These are phyloP conservation scores for Zoysia pacifica DNA, from an alignment of 176 grass and related monocot species.

Conservation along the genomic window DNA sequence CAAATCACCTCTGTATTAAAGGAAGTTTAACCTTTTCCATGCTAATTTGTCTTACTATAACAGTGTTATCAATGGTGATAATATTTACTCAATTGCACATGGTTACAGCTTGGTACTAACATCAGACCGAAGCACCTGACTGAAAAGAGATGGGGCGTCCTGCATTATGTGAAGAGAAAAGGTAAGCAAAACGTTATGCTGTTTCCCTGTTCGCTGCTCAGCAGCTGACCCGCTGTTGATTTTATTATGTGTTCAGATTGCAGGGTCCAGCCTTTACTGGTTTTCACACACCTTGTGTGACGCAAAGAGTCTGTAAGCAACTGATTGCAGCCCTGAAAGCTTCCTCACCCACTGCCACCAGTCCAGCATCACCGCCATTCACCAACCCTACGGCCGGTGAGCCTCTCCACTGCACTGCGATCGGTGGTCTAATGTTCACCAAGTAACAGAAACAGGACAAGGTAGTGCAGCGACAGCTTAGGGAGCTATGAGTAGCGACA, in stretches of 20 bases:
- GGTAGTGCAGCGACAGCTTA: slow-evolving; percentile 41
- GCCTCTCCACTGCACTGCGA: slow-evolving; percentile 39
- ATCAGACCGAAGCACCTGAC: background rate
- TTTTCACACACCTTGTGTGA: slow-evolving; percentile 28
- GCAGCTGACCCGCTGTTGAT: slow-evolving; percentile 34
- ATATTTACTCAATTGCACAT: background rate
- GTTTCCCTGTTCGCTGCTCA: slow-evolving; percentile 37
- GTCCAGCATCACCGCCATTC: slow-evolving; percentile 44
- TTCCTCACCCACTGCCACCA: slow-evolving; percentile 40
- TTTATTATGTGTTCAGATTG: slow-evolving; percentile 46
- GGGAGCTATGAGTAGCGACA: slow-evolving; percentile 30
- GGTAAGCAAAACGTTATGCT: slow-evolving; percentile 23
- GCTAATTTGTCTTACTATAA: background rate
- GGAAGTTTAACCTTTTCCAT: background rate
- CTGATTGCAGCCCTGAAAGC: slow-evolving; percentile 49
- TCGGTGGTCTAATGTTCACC: slow-evolving; percentile 19
- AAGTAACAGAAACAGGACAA: slow-evolving; percentile 22
- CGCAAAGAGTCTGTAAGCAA: slow-evolving; percentile 39
- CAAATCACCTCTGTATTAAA: background rate
- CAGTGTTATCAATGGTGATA: background rate
- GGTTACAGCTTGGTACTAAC: background rate
- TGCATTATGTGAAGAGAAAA: background rate
- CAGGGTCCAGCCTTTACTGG: slow-evolving; percentile 40
- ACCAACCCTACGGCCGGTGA: slow-evolving; percentile 45
- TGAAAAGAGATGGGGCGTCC: slow-evolving; percentile 27